phyloP scores from a whole-genome alignment of 805 yeast genomes.

The Nakazawaea peltata region DNA sequence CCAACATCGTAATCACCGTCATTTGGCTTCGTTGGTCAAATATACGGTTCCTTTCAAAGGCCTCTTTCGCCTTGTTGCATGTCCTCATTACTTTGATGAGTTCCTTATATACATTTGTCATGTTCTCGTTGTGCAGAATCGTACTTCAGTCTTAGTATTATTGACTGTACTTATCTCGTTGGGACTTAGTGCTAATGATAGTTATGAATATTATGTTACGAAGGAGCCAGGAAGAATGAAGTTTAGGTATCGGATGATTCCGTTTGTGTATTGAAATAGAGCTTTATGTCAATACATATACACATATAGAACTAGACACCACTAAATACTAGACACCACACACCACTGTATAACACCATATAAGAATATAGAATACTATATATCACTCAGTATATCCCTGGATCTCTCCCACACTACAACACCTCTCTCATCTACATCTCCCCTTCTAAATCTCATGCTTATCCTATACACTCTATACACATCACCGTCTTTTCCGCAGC shows the following conservation, averaged over 20 bases:
- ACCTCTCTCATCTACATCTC: no score
- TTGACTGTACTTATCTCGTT: constrained; percentile 40
- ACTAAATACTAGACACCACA: no score
- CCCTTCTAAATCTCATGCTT: no score
- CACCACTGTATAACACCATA: no score
- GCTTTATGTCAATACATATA: not conserved
- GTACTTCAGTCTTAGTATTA: constrained; percentile 17
- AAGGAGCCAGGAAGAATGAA: no score
- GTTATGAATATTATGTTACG: constrained; percentile 36
- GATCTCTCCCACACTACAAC: no score
- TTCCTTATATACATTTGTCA: constrained; percentile 40
- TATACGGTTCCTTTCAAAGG: constrained; percentile 48
- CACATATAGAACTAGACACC: not conserved
- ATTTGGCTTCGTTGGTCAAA: constrained; percentile 41
- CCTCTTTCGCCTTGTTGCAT: constrained; percentile 39
- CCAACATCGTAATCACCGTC: constrained; percentile 43
- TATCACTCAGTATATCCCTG: no score
- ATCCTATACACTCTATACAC: no score
- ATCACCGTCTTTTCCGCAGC: constrained; percentile 47
- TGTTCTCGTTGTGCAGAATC: constrained; percentile 12
- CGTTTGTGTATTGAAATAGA: constrained; percentile 20
- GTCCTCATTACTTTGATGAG: constrained; percentile 71
- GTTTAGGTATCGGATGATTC: constrained; percentile 22
- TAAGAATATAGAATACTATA: no score
- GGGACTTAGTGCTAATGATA: constrained; percentile 47